These are phyloP conservation scores for Alternaria sp. DNA, from an alignment of 2,329 filamentous ascomycete species.

Conservation along the genomic window DNA sequence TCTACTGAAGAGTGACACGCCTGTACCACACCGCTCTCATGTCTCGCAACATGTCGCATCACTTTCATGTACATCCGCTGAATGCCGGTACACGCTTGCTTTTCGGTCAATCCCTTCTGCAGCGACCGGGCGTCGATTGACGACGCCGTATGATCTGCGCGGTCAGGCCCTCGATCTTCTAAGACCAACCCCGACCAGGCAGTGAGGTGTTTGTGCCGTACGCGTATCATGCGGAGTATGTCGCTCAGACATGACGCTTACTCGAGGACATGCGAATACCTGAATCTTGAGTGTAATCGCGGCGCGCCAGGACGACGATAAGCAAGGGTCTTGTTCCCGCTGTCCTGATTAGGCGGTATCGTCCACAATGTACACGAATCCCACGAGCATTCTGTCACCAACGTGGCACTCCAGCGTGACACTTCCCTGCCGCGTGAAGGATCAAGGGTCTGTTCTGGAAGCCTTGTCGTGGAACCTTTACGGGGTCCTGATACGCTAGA, in stretches of 20 bases:
- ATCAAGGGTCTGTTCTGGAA: slow-evolving; percentile 17
- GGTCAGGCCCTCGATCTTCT: background rate
- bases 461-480: background rate
- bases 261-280: background rate
- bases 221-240: background rate
- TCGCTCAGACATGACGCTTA: background rate
- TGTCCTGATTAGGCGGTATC: background rate
- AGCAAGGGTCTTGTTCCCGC: background rate
- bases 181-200: background rate
- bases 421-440: background rate
- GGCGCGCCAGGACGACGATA: background rate
- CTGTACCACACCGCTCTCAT: background rate
- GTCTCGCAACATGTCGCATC: background rate
- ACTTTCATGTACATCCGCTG: background rate
- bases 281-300: background rate
- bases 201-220: background rate
- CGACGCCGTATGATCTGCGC: background rate
- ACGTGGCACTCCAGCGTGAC: slow-evolving; percentile 1
- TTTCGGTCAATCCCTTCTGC: background rate
- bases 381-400: background rate
- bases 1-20: slow-evolving; percentile 8
- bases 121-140: background rate
- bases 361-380: background rate
- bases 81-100: background rate
- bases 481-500: slow-evolving; percentile 9